Evolutionary conservation across 2,329 filamentous ascomycete genomes (phyloP), one percentile per base, ranked within the genome.

Genomic region (Fusarium chaquense): DNA sequence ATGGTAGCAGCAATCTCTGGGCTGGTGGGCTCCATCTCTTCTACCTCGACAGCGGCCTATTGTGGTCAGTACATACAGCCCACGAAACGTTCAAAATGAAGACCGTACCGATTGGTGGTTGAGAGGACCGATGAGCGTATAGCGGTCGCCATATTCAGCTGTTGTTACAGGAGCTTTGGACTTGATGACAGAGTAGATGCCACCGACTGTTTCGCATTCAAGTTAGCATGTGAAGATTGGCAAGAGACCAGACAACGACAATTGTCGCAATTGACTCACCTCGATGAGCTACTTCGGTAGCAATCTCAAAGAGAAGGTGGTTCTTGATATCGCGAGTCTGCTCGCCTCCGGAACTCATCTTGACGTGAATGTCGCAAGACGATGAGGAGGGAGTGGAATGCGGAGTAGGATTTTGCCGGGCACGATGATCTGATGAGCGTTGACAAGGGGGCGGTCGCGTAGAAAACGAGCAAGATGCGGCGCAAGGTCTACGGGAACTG

Each of bases 161-260:
- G 95, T 98, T 44, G 96, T 98, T 67, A 98, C 96, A 52, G 96
- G 95, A 38, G 96, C 95, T 82, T 99, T 99, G 67, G 96, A 99
- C 83, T 99, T 99, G 82, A 99, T 90, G 72, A 99, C 96, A 18
- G 95, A 98, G 86, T 99, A 99, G 83, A 99, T 99, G 76, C 96
- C 96, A 78, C 96, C 96, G 67, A 99, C 96, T 97, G 61, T 20
- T 18, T 61, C 40, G 57, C 50, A 43, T 22, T 40, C 44, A 41
- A n/a, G 52, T 66, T 54, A 70, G 67, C 62, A 65, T 58, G 61
- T 50, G 52, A 67, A 61, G 43, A 40, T 47, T 53, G 22, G n/a
- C 20, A 22, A 40, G 40, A 30, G 36, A 58, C n/a, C 30, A 64
- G 38, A 44, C 41, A 36, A 64, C n/a, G 53, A 65, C 53, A 62